Evolutionary conservation across 805 yeast genomes (phyloP), one percentile per base, ranked within the genome.

Genomic region (Grigorovia yakushimaensis): DNA sequence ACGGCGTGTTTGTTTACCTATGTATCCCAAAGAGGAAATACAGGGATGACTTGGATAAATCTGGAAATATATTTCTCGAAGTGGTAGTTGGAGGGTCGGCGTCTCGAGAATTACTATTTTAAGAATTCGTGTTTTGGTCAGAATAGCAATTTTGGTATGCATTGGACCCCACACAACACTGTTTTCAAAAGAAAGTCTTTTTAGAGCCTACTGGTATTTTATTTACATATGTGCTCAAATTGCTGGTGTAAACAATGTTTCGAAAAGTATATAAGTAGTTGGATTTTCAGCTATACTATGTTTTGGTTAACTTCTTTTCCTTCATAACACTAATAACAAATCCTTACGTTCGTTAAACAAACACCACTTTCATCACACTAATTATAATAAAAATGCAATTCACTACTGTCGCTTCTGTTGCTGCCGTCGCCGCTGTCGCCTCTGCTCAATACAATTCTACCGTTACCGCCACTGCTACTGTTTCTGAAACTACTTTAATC

Each of bases 361-460:
- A 45, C 33, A 41, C 18, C 45, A 38, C 20, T 22, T 38, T 50
- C 24, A 42, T 8, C 2, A 22, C 21, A 18, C 24, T 19, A 39
- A 27, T 36, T 22, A n/a, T 23, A 24, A 33, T 44, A 49, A 56
- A 53, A 67, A 69, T 68, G 72, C 69, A 67, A 62, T 66, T 67
- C 66, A 62, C 71, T 49, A 67, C 68, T 56, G 58, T 67, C 64
- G 68, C 67, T 47, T 47, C 65, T 46, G 57, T 64, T 51, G 68
- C 68, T 45, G 65, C 68, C 51, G 52, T 59, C 53, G 64, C 66
- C 48, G 59, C 67, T 45, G 57, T 53, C 50, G 68, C 67, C 48
- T 60, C 52, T 48, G 57, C 60, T 51, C 53, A 64, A 41, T 57
- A 58, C 50, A 56, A 56, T 41, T 40, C 57, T 47, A 58, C 58